These are phyloP conservation scores for Pseudomassariella vexata DNA, from an alignment of 2,329 filamentous ascomycete genomes.

Conservation along the genomic window DNA sequence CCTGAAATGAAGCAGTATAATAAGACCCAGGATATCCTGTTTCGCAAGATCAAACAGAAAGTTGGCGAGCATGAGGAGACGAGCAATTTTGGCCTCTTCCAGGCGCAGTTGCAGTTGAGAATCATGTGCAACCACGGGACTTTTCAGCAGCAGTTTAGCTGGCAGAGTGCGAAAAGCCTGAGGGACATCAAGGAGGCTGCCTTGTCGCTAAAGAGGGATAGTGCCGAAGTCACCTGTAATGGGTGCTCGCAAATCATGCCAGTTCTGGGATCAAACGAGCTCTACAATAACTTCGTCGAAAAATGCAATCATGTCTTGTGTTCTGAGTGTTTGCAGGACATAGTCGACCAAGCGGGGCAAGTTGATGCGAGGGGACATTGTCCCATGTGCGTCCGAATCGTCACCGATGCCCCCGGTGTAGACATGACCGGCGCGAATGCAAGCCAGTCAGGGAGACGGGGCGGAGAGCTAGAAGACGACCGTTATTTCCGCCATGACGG, in stretches of 20 bases:
- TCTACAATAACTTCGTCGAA: slow-evolving; percentile 13
- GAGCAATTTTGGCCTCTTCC: slow-evolving; percentile 37
- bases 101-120: slow-evolving; percentile 37
- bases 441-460: slow-evolving; percentile 1
- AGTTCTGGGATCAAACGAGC: slow-evolving; percentile 16
- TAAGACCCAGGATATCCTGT: slow-evolving; percentile 28
- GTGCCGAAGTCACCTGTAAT: slow-evolving; percentile 19
- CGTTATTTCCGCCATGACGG: slow-evolving; percentile 21
- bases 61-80: slow-evolving; percentile 26
- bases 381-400: slow-evolving; percentile 14
- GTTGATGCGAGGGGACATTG: slow-evolving; percentile 10
- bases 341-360: background rate
- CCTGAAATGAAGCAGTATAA: slow-evolving; percentile 26
- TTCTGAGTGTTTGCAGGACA: slow-evolving; percentile 21
- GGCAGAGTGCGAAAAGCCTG: slow-evolving; percentile 26
- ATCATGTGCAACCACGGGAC: slow-evolving; percentile 46
- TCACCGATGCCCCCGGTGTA: background rate
- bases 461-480: slow-evolving; percentile 8
- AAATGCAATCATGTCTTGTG: slow-evolving; percentile 26
- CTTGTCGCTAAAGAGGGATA: slow-evolving; percentile 14
- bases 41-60: slow-evolving; percentile 30
- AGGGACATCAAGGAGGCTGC: slow-evolving; percentile 25
- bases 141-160: slow-evolving; percentile 37
- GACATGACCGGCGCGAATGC: background rate
- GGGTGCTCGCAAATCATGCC: slow-evolving; percentile 28